Percentiles rank a stretch among this genome's conserved stretches.
Evolutionary conservation across 1,139 yeast genomes (phyloP).

Genomic region (Protomyces inouyei): DNA sequence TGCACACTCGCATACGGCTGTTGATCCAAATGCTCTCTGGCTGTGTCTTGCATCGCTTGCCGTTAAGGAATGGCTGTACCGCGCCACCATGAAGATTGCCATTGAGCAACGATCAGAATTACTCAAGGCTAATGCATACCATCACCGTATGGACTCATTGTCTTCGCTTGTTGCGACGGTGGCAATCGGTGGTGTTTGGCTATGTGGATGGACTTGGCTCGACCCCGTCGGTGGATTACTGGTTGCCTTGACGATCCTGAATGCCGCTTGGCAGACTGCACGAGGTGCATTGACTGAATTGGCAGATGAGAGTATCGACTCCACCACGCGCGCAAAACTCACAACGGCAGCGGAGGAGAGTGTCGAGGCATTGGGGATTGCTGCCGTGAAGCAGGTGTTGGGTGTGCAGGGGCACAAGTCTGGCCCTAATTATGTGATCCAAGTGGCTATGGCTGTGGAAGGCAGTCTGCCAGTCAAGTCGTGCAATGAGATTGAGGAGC

Average conservation of each 20-base stretch:
- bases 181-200: conserved; percentile 79
- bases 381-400: conserved; percentile 25
- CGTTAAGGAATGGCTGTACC: conserved; percentile 80
- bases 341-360: conserved; percentile 24
- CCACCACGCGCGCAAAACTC: conserved; percentile 23
- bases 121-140: conserved; percentile 96
- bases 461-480: conserved; percentile 18
- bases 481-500: conserved; percentile 15
- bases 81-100: conserved; percentile 77
- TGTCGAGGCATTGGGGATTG: conserved; percentile 8
- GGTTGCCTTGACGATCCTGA: conserved; percentile 73
- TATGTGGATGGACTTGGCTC: conserved; percentile 61
- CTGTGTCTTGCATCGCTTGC: conserved; percentile 82
- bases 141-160: conserved; percentile 90
- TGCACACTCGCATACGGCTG: conserved; percentile 46
- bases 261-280: conserved; percentile 78
- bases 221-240: conserved; percentile 88
- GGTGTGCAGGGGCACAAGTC: conserved; percentile 32
- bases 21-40: conserved; percentile 89
- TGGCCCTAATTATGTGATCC: conserved; percentile 31
- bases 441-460: conserved; percentile 22
- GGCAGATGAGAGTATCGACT: conserved; percentile 49
- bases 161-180: conserved; percentile 87
- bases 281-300: conserved; percentile 66
- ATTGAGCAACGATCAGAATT: conserved; percentile 74